Percentiles rank a stretch among this genome's conserved stretches.
phyloP scores from a whole-genome alignment of 306 rosid genomes.

The Glycyrrhiza uralensis region DNA sequence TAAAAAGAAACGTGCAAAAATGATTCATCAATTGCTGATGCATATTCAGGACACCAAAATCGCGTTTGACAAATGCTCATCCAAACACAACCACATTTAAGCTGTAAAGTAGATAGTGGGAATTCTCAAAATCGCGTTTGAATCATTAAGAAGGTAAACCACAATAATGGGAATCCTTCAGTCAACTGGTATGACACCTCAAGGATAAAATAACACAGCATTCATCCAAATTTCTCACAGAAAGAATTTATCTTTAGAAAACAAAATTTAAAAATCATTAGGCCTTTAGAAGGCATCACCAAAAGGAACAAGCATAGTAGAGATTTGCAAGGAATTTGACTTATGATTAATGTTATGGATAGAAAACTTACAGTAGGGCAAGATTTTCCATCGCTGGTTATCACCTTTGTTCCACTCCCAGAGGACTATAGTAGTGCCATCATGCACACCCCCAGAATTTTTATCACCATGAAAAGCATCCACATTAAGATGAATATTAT shows the following conservation, averaged over 20 bases:
- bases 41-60: too few relatives aligned
- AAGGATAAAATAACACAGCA: not conserved
- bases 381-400: constrained; percentile 77
- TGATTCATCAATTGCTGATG: not conserved
- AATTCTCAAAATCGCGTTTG: too few relatives aligned
- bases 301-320: not conserved
- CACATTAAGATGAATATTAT: constrained; percentile 64
- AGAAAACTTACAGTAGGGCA: constrained; percentile 62
- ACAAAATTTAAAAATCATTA: not conserved
- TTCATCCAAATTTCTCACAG: not conserved
- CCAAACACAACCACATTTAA: too few relatives aligned
- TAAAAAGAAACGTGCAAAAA: not conserved
- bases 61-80: too few relatives aligned
- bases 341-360: not conserved
- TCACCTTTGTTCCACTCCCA: constrained; percentile 83
- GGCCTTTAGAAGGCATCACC: not conserved
- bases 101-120: not conserved
- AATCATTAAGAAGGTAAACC: not conserved
- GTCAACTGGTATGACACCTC: not conserved
- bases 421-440: constrained; percentile 71
- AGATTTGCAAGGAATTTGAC: not conserved
- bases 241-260: not conserved
- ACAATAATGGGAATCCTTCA: too few relatives aligned
- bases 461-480: constrained; percentile 83
- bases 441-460: constrained; percentile 77